These are phyloP conservation scores for Cyanidioschyzon merolae DNA, from an alignment of 23 red algal genomes.

Conservation along the genomic window DNA sequence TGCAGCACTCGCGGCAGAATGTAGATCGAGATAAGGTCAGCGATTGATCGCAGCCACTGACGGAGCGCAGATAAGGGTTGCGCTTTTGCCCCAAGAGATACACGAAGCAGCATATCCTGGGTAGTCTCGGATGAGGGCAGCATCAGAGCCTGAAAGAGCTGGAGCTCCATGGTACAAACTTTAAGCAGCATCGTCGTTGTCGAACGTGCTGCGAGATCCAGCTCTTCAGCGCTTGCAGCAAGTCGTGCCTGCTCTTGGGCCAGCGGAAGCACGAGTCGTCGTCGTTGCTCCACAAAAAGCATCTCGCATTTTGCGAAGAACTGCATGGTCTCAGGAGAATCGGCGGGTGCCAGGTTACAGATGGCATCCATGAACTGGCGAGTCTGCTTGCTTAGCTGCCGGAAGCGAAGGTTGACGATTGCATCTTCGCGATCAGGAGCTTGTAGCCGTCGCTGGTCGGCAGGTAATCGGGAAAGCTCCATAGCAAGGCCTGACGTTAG, in stretches of 20 bases:
- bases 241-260: background rate
- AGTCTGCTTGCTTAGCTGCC: background rate
- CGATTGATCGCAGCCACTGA: background rate
- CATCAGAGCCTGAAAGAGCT: background rate
- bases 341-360: background rate
- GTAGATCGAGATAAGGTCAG: conserved; percentile 30
- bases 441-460: background rate
- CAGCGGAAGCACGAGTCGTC: background rate
- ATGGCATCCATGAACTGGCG: background rate
- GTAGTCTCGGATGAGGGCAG: background rate
- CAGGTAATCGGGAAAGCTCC: background rate
- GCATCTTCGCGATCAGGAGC: conserved; percentile 31
- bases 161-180: conserved; percentile 25
- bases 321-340: background rate
- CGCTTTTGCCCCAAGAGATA: background rate
- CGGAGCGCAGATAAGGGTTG: background rate
- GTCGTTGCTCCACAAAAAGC: background rate
- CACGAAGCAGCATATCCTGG: background rate
- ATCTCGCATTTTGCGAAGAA: background rate
- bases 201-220: conserved; percentile 8
- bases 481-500: background rate
- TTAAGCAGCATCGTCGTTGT: conserved; percentile 2
- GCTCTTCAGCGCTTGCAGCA: background rate
- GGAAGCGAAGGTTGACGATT: conserved; percentile 41
- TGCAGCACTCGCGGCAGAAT: conserved; percentile 50